Evolutionary conservation across 768 basidiomycete species (phyloP), one percentile per base, ranked within the genome.

Genomic region (Tricholoma hemisulphureum): DNA sequence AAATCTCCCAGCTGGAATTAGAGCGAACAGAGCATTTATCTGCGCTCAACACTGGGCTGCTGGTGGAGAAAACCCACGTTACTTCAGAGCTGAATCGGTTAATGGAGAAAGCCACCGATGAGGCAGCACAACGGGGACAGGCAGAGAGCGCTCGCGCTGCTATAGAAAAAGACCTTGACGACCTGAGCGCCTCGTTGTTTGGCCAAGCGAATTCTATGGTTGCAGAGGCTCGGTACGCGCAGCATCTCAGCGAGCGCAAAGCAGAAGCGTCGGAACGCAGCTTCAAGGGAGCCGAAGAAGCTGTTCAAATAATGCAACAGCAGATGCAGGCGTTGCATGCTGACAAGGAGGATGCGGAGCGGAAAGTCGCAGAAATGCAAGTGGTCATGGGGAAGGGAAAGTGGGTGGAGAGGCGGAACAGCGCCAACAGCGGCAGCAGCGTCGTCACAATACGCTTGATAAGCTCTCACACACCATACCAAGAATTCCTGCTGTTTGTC

Each of bases 201-300:
- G 83, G 84, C 52, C 89, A 97, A 73, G 96, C 96, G 6, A 98
- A 99, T 70, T 87, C 82, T 6, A 99, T 99, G 97, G 96, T 98
- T n/a, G 93, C 92, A 0, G 90, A 93, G 68, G 96, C 95, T 20
- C 83, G 95, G 14, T 80, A 86, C 58, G 86, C 88, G 4, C 76
- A 69, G 59, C 72, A 77, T 32, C 67, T 78, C 60, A 87, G 90
- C 77, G 82, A 94, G 66, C 80, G 86, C 39, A 90, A 91, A 66
- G 85, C 88, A 2, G 82, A 83, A 58, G 85, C 86, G 29, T 86
- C 92, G 10, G 91, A 96, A 71, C 76, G 79, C 21, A 88, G 91
- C 8, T 71, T 95, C 58, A 85, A 82, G 63, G 83, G 85, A n/a
- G 91, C 93, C 0, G 95, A 96, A 71, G 91, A 94, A 59, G 89